These are phyloP conservation scores for Sclerotinia nivalis DNA, from an alignment of 2,329 filamentous ascomycete genomes.

Conservation along the genomic window DNA sequence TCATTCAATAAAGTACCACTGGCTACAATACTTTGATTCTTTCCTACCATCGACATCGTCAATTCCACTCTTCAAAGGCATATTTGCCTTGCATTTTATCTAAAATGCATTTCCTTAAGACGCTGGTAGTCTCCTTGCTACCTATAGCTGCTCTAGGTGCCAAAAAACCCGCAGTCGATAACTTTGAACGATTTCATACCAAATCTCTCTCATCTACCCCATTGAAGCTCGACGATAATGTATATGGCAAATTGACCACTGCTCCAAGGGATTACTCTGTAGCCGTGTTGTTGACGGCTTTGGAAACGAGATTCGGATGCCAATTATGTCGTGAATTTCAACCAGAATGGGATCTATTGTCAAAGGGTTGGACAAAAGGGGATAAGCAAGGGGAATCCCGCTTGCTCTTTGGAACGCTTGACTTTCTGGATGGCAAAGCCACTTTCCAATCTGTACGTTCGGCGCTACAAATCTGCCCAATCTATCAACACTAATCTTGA, in stretches of 20 bases:
- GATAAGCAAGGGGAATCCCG: constrained; percentile 73
- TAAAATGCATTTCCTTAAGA: constrained; percentile 69
- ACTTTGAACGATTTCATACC: constrained; percentile 69
- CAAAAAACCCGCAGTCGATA: constrained; percentile 63
- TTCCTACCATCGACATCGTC: not conserved
- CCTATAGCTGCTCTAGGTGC: constrained; percentile 59
- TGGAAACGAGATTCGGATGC: constrained; percentile 82
- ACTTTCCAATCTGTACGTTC: constrained; percentile 78
- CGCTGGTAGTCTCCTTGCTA: constrained; percentile 64
- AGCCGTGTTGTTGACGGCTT: constrained; percentile 81
- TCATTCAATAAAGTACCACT: constrained; percentile 3
- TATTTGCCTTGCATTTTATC: constrained; percentile 25
- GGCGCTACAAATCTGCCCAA: constrained; percentile 2
- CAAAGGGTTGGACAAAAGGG: constrained; percentile 82
- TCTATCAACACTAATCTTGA: constrained; percentile 22
- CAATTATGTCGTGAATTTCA: constrained; percentile 87
- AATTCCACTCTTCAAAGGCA: constrained; percentile 11
- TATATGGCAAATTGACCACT: constrained; percentile 74
- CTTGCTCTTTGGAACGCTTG: constrained; percentile 78
- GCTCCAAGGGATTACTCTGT: constrained; percentile 81
- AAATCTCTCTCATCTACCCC: constrained; percentile 66
- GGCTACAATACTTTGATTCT: constrained; percentile 1
- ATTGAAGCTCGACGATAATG: constrained; percentile 74
- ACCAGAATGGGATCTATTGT: constrained; percentile 87
- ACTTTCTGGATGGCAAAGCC: constrained; percentile 81